Evolutionary conservation across 768 basidiomycete genomes (phyloP).

Genomic region (Macrolepiota dolichaula): DNA sequence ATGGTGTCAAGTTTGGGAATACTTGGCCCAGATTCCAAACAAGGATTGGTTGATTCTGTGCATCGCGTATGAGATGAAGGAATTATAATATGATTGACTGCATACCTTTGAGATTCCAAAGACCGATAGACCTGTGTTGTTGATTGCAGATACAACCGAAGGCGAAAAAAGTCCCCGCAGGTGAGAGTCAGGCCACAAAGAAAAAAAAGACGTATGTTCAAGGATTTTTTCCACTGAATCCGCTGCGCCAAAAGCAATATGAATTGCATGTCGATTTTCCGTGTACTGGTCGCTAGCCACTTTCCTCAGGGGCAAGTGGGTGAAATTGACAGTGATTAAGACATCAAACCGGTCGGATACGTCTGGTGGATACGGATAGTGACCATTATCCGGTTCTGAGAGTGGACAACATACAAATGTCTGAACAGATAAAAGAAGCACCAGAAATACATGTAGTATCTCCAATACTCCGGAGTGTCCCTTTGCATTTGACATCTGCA

Average conservation of each 20-base stretch:
- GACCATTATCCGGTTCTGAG: neutral
- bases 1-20: neutral
- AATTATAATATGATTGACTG: neutral
- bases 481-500: too few species aligned
- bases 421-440: too few species aligned
- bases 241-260: neutral
- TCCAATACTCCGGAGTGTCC: too few species aligned
- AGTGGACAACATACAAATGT: too few species aligned
- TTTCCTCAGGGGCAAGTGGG: neutral
- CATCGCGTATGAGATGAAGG: neutral
- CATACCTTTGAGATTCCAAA: neutral
- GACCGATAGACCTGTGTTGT: neutral
- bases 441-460: too few species aligned
- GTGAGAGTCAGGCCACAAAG: neutral
- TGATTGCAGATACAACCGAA: neutral
- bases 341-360: neutral
- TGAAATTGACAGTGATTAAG: neutral
- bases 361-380: too few species aligned
- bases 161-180: neutral
- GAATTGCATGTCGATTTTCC: neutral
- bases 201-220: neutral
- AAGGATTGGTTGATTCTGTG: neutral
- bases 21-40: neutral
- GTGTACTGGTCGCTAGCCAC: neutral
- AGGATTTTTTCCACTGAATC: neutral